These are phyloP conservation scores for Trichoderma lentiforme DNA, from an alignment of 2,329 filamentous ascomycete genomes.

Conservation along the genomic window DNA sequence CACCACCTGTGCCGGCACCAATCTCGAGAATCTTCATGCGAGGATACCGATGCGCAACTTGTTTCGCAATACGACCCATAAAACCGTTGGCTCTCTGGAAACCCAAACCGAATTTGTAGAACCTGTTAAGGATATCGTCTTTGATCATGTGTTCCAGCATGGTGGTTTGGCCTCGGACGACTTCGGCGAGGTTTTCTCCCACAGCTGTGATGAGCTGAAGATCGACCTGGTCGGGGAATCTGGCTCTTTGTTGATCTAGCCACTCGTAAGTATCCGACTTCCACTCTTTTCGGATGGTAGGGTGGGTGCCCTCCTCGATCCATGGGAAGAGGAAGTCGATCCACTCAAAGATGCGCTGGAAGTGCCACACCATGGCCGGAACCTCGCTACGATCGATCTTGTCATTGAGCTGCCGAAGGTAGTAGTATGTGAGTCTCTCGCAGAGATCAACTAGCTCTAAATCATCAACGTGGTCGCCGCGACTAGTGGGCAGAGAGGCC, in stretches of 20 bases:
- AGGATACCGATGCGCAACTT: constrained; percentile 38
- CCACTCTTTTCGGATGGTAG: background rate
- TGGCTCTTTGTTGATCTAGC: background rate
- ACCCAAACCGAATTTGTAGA: background rate
- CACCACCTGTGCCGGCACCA: constrained; percentile 43
- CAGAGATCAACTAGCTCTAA: background rate
- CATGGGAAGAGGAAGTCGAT: background rate
- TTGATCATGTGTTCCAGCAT: constrained; percentile 38
- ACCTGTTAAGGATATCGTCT: constrained; percentile 30
- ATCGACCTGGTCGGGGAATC: background rate
- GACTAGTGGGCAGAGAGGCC: background rate
- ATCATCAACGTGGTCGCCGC: background rate
- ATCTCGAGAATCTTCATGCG: constrained; percentile 38
- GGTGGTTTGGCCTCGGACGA: constrained; percentile 33
- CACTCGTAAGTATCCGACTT: background rate
- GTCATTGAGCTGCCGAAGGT: background rate
- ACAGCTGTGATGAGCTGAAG: constrained; percentile 1
- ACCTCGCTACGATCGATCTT: background rate
- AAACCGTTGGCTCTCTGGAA: background rate
- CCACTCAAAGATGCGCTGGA: background rate
- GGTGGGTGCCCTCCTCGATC: background rate
- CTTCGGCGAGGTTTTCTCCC: constrained; percentile 33
- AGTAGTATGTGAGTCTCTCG: background rate
- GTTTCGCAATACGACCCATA: background rate
- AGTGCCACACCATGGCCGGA: background rate